Conservation (phyloP, 2,329 filamentous ascomycete genomes). For the Fusarium nanum region DNA sequence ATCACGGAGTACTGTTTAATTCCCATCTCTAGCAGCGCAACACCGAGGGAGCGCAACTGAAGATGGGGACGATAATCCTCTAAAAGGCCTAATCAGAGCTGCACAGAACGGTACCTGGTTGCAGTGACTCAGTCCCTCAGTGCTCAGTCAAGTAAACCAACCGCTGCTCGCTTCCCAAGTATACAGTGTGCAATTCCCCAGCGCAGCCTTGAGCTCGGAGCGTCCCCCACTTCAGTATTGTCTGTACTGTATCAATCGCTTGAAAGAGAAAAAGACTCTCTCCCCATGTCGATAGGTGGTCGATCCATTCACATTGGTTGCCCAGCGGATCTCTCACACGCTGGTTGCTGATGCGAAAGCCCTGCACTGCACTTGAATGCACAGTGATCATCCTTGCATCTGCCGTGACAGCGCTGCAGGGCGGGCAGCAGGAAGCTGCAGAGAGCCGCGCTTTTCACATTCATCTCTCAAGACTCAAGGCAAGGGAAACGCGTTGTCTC, state of each 20-base stretch:
- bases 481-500: conserved; percentile 5
- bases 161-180: conserved; percentile 26
- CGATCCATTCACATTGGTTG: conserved; percentile 25
- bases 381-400: conserved; percentile 17
- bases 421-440: conserved; percentile 20
- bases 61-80: conserved; percentile 7
- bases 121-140: background rate
- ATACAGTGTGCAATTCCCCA: conserved; percentile 42
- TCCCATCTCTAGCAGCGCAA: conserved; percentile 22
- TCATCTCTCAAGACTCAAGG: background rate
- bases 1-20: conserved; percentile 13
- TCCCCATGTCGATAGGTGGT: conserved; percentile 16
- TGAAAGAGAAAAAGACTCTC: conserved; percentile 17
- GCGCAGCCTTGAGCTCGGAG: conserved; percentile 47
- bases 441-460: background rate
- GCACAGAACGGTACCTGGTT: background rate
- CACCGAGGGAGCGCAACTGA: conserved; percentile 11
- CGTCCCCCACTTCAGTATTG: conserved; percentile 24
- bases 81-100: conserved; percentile 7
- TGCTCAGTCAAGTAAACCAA: conserved; percentile 17
- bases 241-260: conserved; percentile 11
- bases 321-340: conserved; percentile 13
- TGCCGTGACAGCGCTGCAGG: conserved; percentile 22
- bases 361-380: conserved; percentile 1
- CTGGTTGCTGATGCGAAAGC: conserved; percentile 13